Evolutionary conservation across 352 stramenopile species (phyloP).

Genomic region (Phytophthora capsici): DNA sequence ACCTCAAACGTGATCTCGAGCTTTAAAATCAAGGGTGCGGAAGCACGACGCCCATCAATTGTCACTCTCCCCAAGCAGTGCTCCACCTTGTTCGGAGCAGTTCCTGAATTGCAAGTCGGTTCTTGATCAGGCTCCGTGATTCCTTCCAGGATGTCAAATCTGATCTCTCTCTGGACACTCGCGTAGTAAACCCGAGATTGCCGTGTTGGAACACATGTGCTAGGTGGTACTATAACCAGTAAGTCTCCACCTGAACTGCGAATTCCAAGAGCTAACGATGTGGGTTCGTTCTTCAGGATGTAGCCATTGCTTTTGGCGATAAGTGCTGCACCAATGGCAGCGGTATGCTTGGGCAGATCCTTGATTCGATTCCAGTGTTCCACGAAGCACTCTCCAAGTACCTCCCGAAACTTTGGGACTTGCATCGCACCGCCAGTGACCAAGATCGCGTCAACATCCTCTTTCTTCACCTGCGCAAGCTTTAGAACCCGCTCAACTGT

Average conservation of each 20-base stretch:
- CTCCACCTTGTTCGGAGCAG: slow-evolving; percentile 8
- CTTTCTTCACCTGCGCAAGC: slow-evolving; percentile 23
- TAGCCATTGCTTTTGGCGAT: slow-evolving; percentile 4
- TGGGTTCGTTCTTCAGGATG: slow-evolving; percentile 32
- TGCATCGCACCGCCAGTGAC: slow-evolving; percentile 41
- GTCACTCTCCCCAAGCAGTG: slow-evolving; percentile 35
- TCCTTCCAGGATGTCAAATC: slow-evolving; percentile 42
- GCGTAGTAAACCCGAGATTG: slow-evolving; percentile 46
- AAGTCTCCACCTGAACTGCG: slow-evolving; percentile 39
- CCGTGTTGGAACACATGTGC: slow-evolving; percentile 24
- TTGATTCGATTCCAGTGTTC: slow-evolving; percentile 10
- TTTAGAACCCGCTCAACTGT: slow-evolving; percentile 32
- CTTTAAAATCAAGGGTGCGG: slow-evolving; percentile 38
- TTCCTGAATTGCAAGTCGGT: not conserved
- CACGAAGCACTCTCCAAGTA: slow-evolving; percentile 30
- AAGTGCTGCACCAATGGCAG: slow-evolving; percentile 28
- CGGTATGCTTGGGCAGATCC: slow-evolving; percentile 25
- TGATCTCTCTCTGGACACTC: slow-evolving; percentile 37
- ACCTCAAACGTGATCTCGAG: slow-evolving; percentile 45
- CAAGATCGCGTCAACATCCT: slow-evolving; percentile 39
- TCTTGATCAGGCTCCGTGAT: slow-evolving; percentile 16
- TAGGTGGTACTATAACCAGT: slow-evolving; percentile 32
- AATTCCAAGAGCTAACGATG: slow-evolving; percentile 38
- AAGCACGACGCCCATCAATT: slow-evolving; percentile 32
- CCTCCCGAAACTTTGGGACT: slow-evolving; percentile 31